Evolutionary conservation across 805 yeast genomes (phyloP).

Genomic region (Candida vaughaniae): DNA sequence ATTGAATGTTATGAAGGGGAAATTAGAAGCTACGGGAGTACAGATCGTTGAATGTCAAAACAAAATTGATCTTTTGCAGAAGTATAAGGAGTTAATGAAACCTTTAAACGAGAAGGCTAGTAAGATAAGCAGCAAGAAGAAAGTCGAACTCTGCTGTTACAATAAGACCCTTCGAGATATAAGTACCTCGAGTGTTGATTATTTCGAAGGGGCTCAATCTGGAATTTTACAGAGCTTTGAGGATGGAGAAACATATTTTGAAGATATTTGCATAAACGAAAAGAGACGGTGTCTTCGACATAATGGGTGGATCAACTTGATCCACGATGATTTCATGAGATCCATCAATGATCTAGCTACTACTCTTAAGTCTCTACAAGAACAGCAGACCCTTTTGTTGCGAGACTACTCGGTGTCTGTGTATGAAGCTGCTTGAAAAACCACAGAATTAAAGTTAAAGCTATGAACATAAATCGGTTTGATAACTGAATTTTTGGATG

Average conservation of each 20-base stretch:
- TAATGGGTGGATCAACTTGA: slow-evolving; percentile 46
- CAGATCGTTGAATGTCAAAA: slow-evolving; percentile 13
- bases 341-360: slow-evolving; percentile 31
- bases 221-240: slow-evolving; percentile 2
- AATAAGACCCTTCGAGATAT: slow-evolving; percentile 11
- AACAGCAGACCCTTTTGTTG: slow-evolving; percentile 27
- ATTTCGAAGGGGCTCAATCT: slow-evolving; percentile 2
- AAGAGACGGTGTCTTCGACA: slow-evolving; percentile 58
- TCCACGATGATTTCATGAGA: slow-evolving; percentile 31
- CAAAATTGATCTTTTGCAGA: slow-evolving; percentile 20
- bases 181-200: not conserved
- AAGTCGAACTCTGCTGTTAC: slow-evolving; percentile 13
- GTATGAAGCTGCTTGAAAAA: slow-evolving; percentile 15
- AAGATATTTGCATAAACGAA: slow-evolving; percentile 46
- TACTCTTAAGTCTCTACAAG: slow-evolving; percentile 26
- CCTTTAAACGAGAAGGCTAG: slow-evolving; percentile 35
- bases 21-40: slow-evolving; percentile 15
- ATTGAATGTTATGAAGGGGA: slow-evolving; percentile 19
- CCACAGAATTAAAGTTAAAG: too few species aligned
- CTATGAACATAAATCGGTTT: too few species aligned
- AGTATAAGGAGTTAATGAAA: slow-evolving; percentile 36
- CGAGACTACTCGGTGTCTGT: slow-evolving; percentile 36
- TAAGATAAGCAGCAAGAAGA: slow-evolving; percentile 10
- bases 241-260: slow-evolving; percentile 1
- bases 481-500: too few species aligned